phyloP scores from a whole-genome alignment of 805 yeast species.

The Priceomyces melissophilus region DNA sequence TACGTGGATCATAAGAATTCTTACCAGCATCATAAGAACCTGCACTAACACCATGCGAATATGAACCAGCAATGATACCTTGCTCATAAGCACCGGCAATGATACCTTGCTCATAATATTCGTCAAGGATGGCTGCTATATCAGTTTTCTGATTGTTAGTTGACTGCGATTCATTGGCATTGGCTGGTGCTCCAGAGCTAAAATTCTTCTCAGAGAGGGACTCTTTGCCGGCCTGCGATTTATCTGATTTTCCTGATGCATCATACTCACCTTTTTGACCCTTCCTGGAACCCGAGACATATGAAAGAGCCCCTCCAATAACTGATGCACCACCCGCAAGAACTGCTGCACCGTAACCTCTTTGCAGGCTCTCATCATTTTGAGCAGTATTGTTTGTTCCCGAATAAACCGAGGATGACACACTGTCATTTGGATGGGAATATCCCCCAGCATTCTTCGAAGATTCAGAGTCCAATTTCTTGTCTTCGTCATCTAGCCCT shows the following conservation, averaged over 20 bases:
- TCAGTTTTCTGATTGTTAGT: slow-evolving; percentile 1
- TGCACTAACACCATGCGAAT: neutral
- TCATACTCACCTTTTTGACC: slow-evolving; percentile 5
- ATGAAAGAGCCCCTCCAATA: slow-evolving; percentile 5
- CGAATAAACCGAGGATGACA: slow-evolving; percentile 4
- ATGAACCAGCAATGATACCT: neutral
- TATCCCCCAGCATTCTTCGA: neutral
- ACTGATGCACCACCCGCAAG: slow-evolving; percentile 3
- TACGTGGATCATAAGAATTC: slow-evolving; percentile 1
- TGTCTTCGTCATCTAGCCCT: slow-evolving; percentile 1
- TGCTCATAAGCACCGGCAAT: slow-evolving; percentile 4
- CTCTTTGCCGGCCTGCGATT: neutral
- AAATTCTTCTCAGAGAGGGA: neutral
- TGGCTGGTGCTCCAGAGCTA: too few species aligned
- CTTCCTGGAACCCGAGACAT: slow-evolving; percentile 1
- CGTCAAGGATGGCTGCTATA: neutral
- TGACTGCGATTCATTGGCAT: neutral
- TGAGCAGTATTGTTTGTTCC: neutral
- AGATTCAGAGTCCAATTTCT: neutral
- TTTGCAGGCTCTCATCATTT: neutral
- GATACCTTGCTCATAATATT: slow-evolving; percentile 3
- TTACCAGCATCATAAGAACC: slow-evolving; percentile 2
- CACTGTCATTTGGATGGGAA: neutral
- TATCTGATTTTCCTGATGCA: neutral
- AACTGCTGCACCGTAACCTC: slow-evolving; percentile 2